Evolutionary conservation across 192 early-diverging fungal genomes (phyloP), one percentile per base, ranked within the genome.

Genomic region (Coemansia sp.): DNA sequence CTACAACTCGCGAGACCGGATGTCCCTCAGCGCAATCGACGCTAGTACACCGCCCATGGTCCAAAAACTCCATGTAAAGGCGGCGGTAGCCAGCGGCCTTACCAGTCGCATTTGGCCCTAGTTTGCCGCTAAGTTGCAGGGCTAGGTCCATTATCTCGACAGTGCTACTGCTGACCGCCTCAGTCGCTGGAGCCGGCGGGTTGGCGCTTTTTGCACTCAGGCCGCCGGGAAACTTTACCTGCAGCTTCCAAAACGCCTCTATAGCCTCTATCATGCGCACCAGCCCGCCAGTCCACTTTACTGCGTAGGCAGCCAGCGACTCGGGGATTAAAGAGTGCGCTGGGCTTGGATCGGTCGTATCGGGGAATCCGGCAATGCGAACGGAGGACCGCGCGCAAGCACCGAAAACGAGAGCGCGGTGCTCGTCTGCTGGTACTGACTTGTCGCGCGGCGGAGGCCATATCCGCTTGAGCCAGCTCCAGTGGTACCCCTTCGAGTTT

Each of bases 331-430:
- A 1, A 0, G 32, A 19, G 10, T 29, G 45, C 32, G 40, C 35
- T 3, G 46, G 29, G 3, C 58, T 56, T 0, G 73, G 62, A 24
- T 47, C 38, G 8, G 2, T 10, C 2, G 24, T 25, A 8, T 19
- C 32, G 4, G 78, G 39, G 43, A 80, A 80, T 10, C 20, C 65
- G 7, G 57, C 54, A 10, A 75, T 58, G 3, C 73, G 73, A 9
- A 80, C 45, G n/a, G 69, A 64, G 11, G 72, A 64, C 12, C 69
- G 65, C 12, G 78, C 46, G 24, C 78, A 80, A 2, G 78, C 73
- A 35, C 78, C 73, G 65, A 80, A 80, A 2, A 68, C 62, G 9
- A 80, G 65, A 2, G 31, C 47, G 2, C 62, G 60, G 11, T 46
- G 60, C 49, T 65, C 40, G 17, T 59, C 46, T 0, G 10, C 19